A percentile compares a stretch with the other conserved stretches of the same genome.
Conservation (phyloP, 2,329 filamentous ascomycete species). For the Epichloe elymi region DNA sequence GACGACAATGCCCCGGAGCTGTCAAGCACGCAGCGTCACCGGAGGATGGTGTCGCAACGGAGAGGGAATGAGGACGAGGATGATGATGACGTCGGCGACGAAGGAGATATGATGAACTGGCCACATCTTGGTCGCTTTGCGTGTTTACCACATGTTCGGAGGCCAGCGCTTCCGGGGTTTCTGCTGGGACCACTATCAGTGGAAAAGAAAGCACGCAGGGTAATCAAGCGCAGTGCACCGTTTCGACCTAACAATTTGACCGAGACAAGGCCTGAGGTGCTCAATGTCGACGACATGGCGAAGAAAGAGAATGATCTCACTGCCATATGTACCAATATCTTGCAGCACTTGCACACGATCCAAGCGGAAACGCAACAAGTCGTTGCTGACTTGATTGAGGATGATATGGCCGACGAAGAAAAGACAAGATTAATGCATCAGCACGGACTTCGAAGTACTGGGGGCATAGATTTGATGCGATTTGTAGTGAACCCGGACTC, state of each 20-base stretch:
- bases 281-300: slow-evolving; percentile 61
- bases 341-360: slow-evolving; percentile 41
- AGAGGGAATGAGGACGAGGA: slow-evolving; percentile 31
- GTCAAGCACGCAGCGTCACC: slow-evolving; percentile 34
- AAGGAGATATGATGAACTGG: slow-evolving; percentile 77
- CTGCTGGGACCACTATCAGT: slow-evolving; percentile 80
- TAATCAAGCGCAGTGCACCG: slow-evolving; percentile 56
- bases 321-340: slow-evolving; percentile 63
- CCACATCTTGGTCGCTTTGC: slow-evolving; percentile 66
- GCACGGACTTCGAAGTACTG: slow-evolving; percentile 51
- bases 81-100: slow-evolving; percentile 51
- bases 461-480: slow-evolving; percentile 65
- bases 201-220: slow-evolving; percentile 66
- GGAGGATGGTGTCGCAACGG: slow-evolving; percentile 19
- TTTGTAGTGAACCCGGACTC: slow-evolving; percentile 84
- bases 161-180: slow-evolving; percentile 70
- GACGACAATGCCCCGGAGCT: slow-evolving; percentile 38
- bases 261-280: slow-evolving; percentile 65
- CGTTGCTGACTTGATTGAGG: slow-evolving; percentile 29
- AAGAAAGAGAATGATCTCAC: slow-evolving; percentile 71
- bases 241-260: slow-evolving; percentile 55
- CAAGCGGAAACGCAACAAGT: slow-evolving; percentile 33
- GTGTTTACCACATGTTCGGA: slow-evolving; percentile 56
- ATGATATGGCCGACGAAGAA: slow-evolving; percentile 34
- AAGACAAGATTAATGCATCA: slow-evolving; percentile 44